Conservation (phyloP, 345 rosid genomes). For the Syzygium jambos region DNA sequence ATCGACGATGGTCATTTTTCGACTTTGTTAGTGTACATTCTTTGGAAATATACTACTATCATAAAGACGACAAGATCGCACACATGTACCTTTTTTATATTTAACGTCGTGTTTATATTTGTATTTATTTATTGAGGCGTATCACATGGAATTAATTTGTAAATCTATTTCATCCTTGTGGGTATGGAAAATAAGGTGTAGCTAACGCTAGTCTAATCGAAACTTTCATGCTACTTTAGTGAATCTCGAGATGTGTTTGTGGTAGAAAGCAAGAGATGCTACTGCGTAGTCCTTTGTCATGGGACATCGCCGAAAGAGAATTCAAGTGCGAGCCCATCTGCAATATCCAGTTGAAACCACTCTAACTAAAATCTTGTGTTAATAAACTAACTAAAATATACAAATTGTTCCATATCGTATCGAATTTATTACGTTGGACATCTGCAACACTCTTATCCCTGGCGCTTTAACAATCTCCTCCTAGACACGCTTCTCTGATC, state of each 20-base stretch:
- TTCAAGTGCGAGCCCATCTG: rapidly evolving
- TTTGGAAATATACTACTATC: not conserved
- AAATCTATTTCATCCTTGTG: not conserved
- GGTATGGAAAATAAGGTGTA: not conserved
- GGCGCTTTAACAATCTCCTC: not conserved
- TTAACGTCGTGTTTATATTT: not conserved
- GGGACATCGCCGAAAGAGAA: not conserved
- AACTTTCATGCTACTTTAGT: not conserved
- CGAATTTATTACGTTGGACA: not conserved
- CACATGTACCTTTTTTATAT: not conserved
- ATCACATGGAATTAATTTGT: not conserved
- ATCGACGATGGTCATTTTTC: not conserved
- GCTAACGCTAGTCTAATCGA: not conserved
- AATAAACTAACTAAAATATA: not conserved
- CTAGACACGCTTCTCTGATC: not conserved
- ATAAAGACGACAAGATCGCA: not conserved
- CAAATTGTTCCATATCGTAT: not conserved
- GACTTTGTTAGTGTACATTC: not conserved
- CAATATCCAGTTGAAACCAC: not conserved
- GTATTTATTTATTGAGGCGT: not conserved
- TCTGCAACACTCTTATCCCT: not conserved
- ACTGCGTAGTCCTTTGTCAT: rapidly evolving
- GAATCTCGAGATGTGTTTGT: not conserved
- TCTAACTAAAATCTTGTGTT: not conserved
- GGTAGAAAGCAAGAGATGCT: not conserved